Base-by-base conservation (phyloP, 2,329 filamentous ascomycete species). In the Aspergillus calidoustus region DNA sequence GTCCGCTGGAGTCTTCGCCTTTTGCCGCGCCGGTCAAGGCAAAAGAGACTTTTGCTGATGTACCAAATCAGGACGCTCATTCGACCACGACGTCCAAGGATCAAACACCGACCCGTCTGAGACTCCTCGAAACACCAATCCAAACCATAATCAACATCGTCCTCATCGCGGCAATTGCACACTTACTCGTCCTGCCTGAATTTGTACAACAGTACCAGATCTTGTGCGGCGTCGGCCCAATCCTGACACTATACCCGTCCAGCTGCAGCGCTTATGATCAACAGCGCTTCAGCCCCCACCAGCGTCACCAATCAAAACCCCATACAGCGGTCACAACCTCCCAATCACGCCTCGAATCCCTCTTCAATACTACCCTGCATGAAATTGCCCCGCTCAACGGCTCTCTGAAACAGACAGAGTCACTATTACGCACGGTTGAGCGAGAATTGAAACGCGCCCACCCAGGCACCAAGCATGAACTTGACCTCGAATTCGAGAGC, bases 401-500 rank as follows among this genome's bases (percentile, higher is more conserved):
- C 46, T 64, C 66, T 5, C 65, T 77, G 23, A 72, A 72, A 64
- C 70, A 74, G 60, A 74, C 69, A 59, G 73, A 76, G 52, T 66
- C 66, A 56, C 68, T 68, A 49, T 70, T 78, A 9, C 66, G 62
- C 30, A 66, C 66, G 23, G 59, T 76, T 19, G 70, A 76, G 44
- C 47, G 61, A 0, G 66, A 69, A 17, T 59, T 78, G 7, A 71
- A 71, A 51, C 59, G 61, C n/a, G 63, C 62, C 30, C 72, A 75
- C 49, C 69, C 73, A 15, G 69, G 70, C 23, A 71, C 63, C 2
- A 72, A 69, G 28, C 65, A 78, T 52, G 75, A 76, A n/a, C 70
- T 78, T 1, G 69, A 75, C 15, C 73, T 78, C 11, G 76, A 78
- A 60, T 78, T 77, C 58, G 67, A 71, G 52, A 74, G 76, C 53